These are phyloP conservation scores for Teunomyces stri DNA, from an alignment of 805 yeast species.

Conservation along the genomic window DNA sequence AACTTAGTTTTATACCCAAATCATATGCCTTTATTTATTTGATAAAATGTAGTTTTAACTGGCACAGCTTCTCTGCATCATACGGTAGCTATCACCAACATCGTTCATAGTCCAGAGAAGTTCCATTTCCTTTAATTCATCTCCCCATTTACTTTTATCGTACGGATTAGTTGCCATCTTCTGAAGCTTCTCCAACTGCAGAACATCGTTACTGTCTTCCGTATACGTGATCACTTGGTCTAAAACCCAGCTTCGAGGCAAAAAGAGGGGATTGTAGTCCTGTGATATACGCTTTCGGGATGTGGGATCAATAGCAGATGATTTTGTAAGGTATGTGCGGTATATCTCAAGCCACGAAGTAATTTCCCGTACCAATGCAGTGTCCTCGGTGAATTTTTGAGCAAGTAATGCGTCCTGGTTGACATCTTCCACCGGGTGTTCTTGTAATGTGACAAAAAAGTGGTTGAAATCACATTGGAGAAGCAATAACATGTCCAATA, in stretches of 20 bases:
- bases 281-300: constrained; percentile 32
- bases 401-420: not conserved
- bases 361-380: constrained; percentile 36
- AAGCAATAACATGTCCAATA: constrained; percentile 58
- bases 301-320: constrained; percentile 29
- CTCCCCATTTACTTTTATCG: constrained; percentile 66
- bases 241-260: constrained; percentile 82
- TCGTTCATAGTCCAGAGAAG: constrained; percentile 53
- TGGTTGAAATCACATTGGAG: constrained; percentile 76
- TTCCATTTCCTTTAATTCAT: constrained; percentile 57
- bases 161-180: constrained; percentile 77
- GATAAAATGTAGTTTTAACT: constrained; percentile 17
- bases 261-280: constrained; percentile 68
- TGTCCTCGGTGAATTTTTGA: constrained; percentile 25
- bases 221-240: constrained; percentile 72
- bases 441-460: constrained; percentile 68
- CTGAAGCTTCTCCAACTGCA: constrained; percentile 57
- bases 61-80: constrained; percentile 77
- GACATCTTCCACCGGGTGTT: constrained; percentile 18
- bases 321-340: constrained; percentile 40
- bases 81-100: constrained; percentile 50
- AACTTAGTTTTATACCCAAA: not conserved
- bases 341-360: constrained; percentile 54
- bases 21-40: not conserved
- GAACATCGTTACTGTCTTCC: constrained; percentile 50